Base-by-base conservation (phyloP, 768 basidiomycete genomes). In the Tylopilus balloui region DNA sequence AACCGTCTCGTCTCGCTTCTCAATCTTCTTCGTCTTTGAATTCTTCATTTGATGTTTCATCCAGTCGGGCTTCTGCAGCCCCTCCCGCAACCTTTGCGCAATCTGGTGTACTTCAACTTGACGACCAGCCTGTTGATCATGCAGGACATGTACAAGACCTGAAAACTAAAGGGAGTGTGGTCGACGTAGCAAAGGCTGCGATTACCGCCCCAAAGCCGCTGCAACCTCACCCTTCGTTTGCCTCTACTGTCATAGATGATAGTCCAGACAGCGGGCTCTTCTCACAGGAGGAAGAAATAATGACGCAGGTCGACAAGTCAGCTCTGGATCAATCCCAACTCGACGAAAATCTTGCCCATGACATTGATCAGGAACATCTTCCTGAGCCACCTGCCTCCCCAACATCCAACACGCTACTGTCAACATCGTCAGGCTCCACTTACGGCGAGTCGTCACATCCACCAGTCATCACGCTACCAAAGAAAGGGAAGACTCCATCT, bases 361-460 rank as follows among this genome's bases (percentile, higher is more conserved):
- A 55, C n/a, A 56, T 53, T 32, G 62, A 63, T 46, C 62, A 65
- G 47, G 78, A 80, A 41, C 77, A 81, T 58, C 64, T 79, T 6
- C 75, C 78, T 8, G 83, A 84, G 57, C 80, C 80, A 24, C 80
- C 81, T 25, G 73, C 74, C 17, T 84, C 81, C 5, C 79, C 77
- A 9, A 62, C 73, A 17, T 78, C 79, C 11, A 78, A 78, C 51
- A 78, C 76, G 0, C 59, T 78, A 25, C 55, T 57, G 28, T 69
- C 67, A 8, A 63, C 62, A 25, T 62, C 63, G 29, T 69, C 60
- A 34, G 61, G 59, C 13, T 72, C 63, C 38, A 69, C 78, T 4
- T 73, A 74, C 53, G 78, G 76, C 48, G 81, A 80, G 37, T 50
- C 67, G 11, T 69, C 70, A 1, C 63, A 71, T 24, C 64, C 69